Evolutionary conservation across 495 filamentous ascomycete genomes (phyloP).

Genomic region (Trichoderma asperelloides): DNA sequence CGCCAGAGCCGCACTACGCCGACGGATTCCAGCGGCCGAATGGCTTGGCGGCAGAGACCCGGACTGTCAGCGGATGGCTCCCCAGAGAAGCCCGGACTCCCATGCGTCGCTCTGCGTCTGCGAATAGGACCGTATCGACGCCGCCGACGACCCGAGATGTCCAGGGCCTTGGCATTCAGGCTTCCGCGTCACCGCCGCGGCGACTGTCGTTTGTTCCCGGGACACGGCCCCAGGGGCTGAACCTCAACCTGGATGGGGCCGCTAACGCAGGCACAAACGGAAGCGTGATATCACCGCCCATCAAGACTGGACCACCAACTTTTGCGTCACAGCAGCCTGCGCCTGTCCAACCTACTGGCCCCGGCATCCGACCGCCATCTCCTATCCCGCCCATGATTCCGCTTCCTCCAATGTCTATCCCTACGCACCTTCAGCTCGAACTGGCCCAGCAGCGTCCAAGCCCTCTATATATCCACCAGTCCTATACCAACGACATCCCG

Average conservation of each 20-base stretch:
- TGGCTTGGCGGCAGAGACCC: not conserved
- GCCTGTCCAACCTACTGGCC: slow-evolving; percentile 3
- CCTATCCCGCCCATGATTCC: slow-evolving; percentile 65
- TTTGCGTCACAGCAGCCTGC: slow-evolving; percentile 12
- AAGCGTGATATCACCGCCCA: slow-evolving; percentile 11
- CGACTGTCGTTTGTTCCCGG: slow-evolving; percentile 27
- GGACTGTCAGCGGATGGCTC: not conserved
- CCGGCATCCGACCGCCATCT: slow-evolving; percentile 42
- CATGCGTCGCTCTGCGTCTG: not conserved
- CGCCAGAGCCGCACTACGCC: not conserved
- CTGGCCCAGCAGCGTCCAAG: slow-evolving; percentile 73
- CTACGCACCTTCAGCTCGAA: slow-evolving; percentile 82
- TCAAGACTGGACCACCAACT: slow-evolving; percentile 11
- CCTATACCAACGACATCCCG: slow-evolving; percentile 61
- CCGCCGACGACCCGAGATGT: slow-evolving; percentile 8
- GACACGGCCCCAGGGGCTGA: slow-evolving; percentile 15
- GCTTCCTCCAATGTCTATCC: slow-evolving; percentile 75
- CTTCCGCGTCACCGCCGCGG: slow-evolving; percentile 10
- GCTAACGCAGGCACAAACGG: slow-evolving; percentile 15
- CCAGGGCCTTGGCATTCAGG: not conserved
- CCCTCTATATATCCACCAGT: slow-evolving; percentile 78
- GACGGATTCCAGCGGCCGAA: not conserved
- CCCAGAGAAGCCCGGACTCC: not conserved
- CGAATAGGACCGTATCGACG: slow-evolving; percentile 9
- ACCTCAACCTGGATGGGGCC: slow-evolving; percentile 22